Evolutionary conservation across 2,329 filamentous ascomycete species (phyloP).

Genomic region (Hypoxylon sp.): DNA sequence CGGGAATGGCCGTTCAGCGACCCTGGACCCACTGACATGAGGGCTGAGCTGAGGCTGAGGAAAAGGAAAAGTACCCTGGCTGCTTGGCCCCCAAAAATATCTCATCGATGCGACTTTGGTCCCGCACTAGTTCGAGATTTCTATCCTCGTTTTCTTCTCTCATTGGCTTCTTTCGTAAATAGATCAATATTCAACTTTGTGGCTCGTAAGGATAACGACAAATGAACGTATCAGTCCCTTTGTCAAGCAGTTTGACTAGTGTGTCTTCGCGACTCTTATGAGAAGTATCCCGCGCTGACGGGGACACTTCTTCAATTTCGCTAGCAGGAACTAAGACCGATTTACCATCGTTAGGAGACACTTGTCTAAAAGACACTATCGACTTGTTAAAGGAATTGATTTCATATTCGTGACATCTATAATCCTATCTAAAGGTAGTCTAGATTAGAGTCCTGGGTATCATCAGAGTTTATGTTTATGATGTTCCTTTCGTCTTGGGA

Average conservation of each 20-base stretch:
- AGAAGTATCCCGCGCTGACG: not conserved
- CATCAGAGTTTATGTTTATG: slow-evolving; percentile 41
- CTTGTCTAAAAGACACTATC: not conserved
- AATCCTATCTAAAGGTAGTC: slow-evolving; percentile 13
- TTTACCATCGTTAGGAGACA: not conserved
- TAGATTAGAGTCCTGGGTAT: slow-evolving; percentile 31
- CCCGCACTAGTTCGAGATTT: slow-evolving; percentile 2
- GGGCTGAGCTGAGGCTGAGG: slow-evolving; percentile 51
- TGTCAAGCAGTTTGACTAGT: not conserved
- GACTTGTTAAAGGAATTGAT: not conserved
- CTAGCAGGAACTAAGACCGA: not conserved
- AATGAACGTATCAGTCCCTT: slow-evolving; percentile 9
- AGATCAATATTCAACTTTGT: slow-evolving; percentile 11
- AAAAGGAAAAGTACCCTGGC: slow-evolving; percentile 23
- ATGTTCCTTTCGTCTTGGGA: slow-evolving; percentile 22
- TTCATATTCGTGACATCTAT: slow-evolving; percentile 6
- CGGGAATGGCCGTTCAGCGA: slow-evolving; percentile 31
- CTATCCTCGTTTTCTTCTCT: not conserved
- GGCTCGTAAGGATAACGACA: slow-evolving; percentile 25
- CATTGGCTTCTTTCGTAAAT: slow-evolving; percentile 27
- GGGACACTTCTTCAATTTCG: not conserved
- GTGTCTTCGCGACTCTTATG: not conserved
- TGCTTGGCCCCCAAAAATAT: slow-evolving; percentile 42
- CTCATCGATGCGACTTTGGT: slow-evolving; percentile 16
- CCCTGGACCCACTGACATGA: slow-evolving; percentile 17